Percentiles rank a stretch among this genome's conserved stretches.
phyloP scores from a whole-genome alignment of 2,329 filamentous ascomycete species.

The Coniochaeta sp. region DNA sequence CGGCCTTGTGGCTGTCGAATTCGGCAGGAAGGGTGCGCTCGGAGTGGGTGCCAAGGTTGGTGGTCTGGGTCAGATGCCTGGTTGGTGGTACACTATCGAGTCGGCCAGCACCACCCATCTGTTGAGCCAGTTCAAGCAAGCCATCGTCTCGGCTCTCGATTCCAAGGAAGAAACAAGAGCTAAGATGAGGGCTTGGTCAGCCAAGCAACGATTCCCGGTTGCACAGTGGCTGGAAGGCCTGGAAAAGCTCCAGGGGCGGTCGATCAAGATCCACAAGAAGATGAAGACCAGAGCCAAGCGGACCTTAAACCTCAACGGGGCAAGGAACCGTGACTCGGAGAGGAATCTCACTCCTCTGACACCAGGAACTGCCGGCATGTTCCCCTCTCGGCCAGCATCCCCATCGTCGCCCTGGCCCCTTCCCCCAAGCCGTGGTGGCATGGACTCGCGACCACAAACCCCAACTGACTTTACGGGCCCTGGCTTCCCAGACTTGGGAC shows the following conservation, averaged over 20 bases:
- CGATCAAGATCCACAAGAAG: slow-evolving; percentile 30
- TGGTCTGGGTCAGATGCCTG: slow-evolving; percentile 59
- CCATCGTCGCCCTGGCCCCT: not conserved
- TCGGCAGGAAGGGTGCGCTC: slow-evolving; percentile 57
- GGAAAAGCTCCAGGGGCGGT: slow-evolving; percentile 49
- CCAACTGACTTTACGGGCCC: not conserved
- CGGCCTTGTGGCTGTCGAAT: slow-evolving; percentile 59
- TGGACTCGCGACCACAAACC: not conserved
- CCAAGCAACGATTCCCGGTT: slow-evolving; percentile 58
- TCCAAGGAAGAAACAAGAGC: slow-evolving; percentile 47
- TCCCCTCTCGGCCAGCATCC: not conserved
- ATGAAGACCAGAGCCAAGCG: slow-evolving; percentile 1
- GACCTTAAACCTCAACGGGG: not conserved
- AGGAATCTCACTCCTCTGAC: not conserved
- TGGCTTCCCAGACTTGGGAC: not conserved
- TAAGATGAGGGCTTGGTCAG: slow-evolving; percentile 55
- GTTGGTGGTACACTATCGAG: slow-evolving; percentile 62
- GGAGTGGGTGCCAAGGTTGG: slow-evolving; percentile 58
- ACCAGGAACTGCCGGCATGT: not conserved
- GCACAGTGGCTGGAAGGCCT: slow-evolving; percentile 58
- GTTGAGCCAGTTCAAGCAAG: slow-evolving; percentile 55
- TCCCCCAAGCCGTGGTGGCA: not conserved
- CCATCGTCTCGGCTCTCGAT: slow-evolving; percentile 50
- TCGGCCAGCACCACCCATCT: slow-evolving; percentile 54
- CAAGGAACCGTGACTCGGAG: not conserved